These are phyloP conservation scores for Globisporangium solare DNA, from an alignment of 352 stramenopile species.

Conservation along the genomic window DNA sequence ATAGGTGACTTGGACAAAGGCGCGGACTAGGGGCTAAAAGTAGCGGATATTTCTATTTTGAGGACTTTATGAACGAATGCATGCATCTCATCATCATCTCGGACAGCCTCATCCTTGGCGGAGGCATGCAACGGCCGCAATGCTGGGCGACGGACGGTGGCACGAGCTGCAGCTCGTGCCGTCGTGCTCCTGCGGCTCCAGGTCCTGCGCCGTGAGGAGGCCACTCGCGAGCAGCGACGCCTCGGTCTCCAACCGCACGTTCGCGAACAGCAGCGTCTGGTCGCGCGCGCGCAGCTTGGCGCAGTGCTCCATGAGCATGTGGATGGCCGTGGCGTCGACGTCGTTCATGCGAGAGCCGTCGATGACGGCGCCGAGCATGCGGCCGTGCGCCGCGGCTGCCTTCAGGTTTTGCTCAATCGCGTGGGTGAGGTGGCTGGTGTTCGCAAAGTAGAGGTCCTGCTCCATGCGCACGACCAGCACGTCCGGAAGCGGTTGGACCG, in stretches of 20 bases:
- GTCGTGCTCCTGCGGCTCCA: background rate
- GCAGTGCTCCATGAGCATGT: constrained; percentile 13
- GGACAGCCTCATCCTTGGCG: background rate
- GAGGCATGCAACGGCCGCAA: constrained; percentile 1
- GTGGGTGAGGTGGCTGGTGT: constrained; percentile 56
- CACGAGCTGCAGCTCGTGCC: background rate
- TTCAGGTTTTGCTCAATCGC: constrained; percentile 39
- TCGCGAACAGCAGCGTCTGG: constrained; percentile 12
- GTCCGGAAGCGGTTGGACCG: constrained; percentile 22
- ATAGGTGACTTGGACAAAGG: too few species aligned
- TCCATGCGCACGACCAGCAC: constrained; percentile 58
- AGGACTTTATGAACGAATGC: too few species aligned
- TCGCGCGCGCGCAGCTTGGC: constrained; percentile 6
- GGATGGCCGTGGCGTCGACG: constrained; percentile 14
- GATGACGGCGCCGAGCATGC: constrained; percentile 24
- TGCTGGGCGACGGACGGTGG: background rate
- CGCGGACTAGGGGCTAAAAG: too few species aligned
- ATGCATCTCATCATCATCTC: too few species aligned
- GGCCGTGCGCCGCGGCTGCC: constrained; percentile 21
- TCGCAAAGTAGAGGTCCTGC: constrained; percentile 70
- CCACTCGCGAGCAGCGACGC: constrained; percentile 5
- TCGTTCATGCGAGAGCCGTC: constrained; percentile 27
- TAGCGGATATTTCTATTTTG: too few species aligned
- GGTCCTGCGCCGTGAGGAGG: background rate
- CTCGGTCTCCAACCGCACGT: constrained; percentile 10